Percentiles rank a stretch among this genome's conserved stretches.
phyloP scores from a whole-genome alignment of 2,329 filamentous ascomycete species.

The Clarireedia sp. region DNA sequence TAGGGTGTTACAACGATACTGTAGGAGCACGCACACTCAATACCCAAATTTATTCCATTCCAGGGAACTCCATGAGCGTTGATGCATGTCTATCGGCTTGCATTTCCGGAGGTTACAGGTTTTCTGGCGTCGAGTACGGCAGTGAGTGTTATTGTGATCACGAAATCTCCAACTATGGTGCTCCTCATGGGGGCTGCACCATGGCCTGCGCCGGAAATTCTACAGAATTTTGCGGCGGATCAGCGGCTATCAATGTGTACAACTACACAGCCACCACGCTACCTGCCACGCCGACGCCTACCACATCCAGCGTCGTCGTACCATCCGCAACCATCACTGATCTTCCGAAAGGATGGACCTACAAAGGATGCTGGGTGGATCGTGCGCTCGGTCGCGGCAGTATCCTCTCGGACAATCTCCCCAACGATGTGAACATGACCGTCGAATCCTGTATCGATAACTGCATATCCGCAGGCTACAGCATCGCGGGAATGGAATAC shows the following conservation, averaged over 20 bases:
- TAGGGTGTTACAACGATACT: conserved; percentile 21
- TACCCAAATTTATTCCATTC: conserved; percentile 12
- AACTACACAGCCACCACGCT: conserved; percentile 11
- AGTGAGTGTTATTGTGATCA: conserved; percentile 24
- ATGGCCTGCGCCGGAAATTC: conserved; percentile 23
- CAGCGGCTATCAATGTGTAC: conserved; percentile 21
- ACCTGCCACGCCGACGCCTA: conserved; percentile 5
- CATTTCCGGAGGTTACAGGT: conserved; percentile 18
- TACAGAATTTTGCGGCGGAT: conserved; percentile 28
- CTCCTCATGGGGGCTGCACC: conserved; percentile 15
- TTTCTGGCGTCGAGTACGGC: conserved; percentile 31
- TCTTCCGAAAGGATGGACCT: conserved; percentile 20
- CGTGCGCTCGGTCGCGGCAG: conserved; percentile 13
- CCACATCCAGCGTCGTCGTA: not conserved
- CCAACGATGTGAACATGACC: conserved; percentile 14
- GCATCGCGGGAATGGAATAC: conserved; percentile 31
- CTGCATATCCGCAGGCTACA: conserved; percentile 22
- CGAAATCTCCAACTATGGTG: conserved; percentile 8
- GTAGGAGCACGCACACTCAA: conserved; percentile 15
- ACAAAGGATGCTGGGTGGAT: conserved; percentile 22
- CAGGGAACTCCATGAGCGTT: conserved; percentile 16
- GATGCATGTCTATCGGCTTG: conserved; percentile 29
- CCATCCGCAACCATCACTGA: conserved; percentile 11
- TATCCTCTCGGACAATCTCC: conserved; percentile 13
- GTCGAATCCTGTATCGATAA: conserved; percentile 27